These are phyloP conservation scores for Aspergillus costaricaensis DNA, from an alignment of 2,329 filamentous ascomycete species.

Conservation along the genomic window DNA sequence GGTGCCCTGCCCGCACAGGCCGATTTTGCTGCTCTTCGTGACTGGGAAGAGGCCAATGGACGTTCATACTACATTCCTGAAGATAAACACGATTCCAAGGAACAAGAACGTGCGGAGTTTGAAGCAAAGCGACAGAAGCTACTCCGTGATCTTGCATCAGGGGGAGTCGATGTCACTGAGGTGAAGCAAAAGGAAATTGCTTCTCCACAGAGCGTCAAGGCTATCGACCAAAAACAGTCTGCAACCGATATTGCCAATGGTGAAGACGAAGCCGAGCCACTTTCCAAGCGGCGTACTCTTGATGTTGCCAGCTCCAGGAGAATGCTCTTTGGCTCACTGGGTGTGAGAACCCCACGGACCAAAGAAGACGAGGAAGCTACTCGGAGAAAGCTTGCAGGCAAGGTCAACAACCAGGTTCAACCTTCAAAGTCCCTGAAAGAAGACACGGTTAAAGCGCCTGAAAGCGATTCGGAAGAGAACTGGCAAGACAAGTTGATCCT, in stretches of 20 bases:
- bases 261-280: conserved; percentile 15
- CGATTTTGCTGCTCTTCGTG: conserved; percentile 51
- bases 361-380: conserved; percentile 68
- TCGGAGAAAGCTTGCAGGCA: conserved; percentile 60
- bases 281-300: conserved; percentile 46
- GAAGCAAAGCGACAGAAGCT: conserved; percentile 55
- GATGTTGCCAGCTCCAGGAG: conserved; percentile 66
- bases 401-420: conserved; percentile 44
- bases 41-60: conserved; percentile 35
- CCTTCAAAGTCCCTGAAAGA: conserved; percentile 30
- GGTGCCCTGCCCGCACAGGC: conserved; percentile 55
- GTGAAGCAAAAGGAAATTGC: conserved; percentile 35
- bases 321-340: conserved; percentile 71
- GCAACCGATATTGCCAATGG: conserved; percentile 19
- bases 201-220: conserved; percentile 20
- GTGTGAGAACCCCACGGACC: conserved; percentile 67
- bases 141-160: conserved; percentile 53
- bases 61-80: conserved; percentile 27
- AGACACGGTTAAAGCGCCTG: conserved; percentile 26
- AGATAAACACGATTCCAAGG: conserved; percentile 19
- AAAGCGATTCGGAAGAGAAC: conserved; percentile 57
- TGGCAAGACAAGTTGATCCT: conserved; percentile 77
- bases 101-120: conserved; percentile 47
- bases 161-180: conserved; percentile 53
- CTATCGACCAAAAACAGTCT: conserved; percentile 2